phyloP scores from a whole-genome alignment of 495 filamentous ascomycete species.

The Parathielavia appendiculata region DNA sequence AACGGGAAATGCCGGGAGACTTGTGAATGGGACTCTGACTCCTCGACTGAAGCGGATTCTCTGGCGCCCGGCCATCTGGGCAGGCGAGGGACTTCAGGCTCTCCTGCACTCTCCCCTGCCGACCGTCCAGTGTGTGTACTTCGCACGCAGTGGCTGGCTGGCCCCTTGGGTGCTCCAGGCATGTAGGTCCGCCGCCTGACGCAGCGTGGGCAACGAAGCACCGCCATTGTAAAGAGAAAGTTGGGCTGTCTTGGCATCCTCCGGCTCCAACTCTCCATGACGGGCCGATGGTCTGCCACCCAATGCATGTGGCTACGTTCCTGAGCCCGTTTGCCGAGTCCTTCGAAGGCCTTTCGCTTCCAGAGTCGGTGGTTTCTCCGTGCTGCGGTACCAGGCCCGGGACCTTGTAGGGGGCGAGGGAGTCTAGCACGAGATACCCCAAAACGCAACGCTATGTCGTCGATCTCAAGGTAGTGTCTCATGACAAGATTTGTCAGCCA shows the following conservation, averaged over 20 bases:
- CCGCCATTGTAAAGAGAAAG: constrained; percentile 23
- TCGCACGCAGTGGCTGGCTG: background rate
- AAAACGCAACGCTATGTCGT: constrained; percentile 23
- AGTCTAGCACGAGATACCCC: constrained; percentile 20
- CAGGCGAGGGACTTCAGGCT: too few relatives aligned
- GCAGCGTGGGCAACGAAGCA: constrained; percentile 4
- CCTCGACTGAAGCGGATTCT: too few relatives aligned
- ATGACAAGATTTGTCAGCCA: constrained; percentile 24
- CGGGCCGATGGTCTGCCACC: background rate
- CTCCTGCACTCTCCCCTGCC: background rate
- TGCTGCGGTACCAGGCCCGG: background rate
- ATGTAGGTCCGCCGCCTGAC: background rate
- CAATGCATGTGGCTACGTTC: background rate
- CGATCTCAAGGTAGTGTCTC: constrained; percentile 31
- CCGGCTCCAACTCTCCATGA: background rate
- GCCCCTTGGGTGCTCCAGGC: background rate
- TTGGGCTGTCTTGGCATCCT: background rate
- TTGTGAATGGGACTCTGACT: too few relatives aligned
- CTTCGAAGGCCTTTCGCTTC: background rate
- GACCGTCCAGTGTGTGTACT: constrained; percentile 5
- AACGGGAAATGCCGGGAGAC: too few relatives aligned
- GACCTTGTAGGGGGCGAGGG: background rate
- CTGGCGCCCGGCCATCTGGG: too few relatives aligned
- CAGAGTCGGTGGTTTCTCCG: background rate
- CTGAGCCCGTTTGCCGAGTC: background rate